These are phyloP conservation scores for Populus euphratica DNA, from an alignment of 345 rosid species.

Conservation along the genomic window DNA sequence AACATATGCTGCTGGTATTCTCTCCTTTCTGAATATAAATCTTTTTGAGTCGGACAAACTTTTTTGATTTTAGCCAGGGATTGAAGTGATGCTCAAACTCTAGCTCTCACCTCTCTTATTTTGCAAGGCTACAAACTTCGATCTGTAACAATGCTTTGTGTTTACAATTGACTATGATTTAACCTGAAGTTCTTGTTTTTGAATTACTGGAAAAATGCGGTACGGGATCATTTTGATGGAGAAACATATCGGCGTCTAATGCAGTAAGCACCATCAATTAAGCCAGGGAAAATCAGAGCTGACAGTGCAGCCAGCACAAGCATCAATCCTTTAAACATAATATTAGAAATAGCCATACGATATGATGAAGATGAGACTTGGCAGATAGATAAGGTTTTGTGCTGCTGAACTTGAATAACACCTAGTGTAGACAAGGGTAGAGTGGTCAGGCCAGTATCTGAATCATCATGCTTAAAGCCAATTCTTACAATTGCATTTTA, in stretches of 20 bases:
- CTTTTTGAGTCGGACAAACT: neutral
- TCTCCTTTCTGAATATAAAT: neutral
- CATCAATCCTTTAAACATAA: constrained; percentile 24
- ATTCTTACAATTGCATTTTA: too few species aligned
- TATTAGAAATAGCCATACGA: too few species aligned
- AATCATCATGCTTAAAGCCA: too few species aligned
- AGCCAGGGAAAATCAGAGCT: constrained; percentile 42
- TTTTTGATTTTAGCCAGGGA: neutral
- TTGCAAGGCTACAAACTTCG: neutral
- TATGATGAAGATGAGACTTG: too few species aligned
- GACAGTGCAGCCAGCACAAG: constrained; percentile 43
- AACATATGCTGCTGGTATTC: neutral
- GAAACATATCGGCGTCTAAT: constrained; percentile 30
- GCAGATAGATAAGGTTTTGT: too few species aligned
- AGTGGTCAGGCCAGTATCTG: too few species aligned
- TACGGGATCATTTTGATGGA: constrained; percentile 32
- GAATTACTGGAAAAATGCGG: constrained; percentile 17
- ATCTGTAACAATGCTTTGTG: neutral
- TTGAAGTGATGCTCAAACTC: neutral
- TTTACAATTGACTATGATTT: neutral
- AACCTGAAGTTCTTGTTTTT: constrained; percentile 14
- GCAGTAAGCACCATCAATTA: constrained; percentile 55
- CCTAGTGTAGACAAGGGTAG: too few species aligned
- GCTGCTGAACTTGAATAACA: too few species aligned
- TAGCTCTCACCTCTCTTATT: neutral